Base-by-base conservation (phyloP, 1,284 basidiomycete species). In the Lentinula novae-zelandiae region DNA sequence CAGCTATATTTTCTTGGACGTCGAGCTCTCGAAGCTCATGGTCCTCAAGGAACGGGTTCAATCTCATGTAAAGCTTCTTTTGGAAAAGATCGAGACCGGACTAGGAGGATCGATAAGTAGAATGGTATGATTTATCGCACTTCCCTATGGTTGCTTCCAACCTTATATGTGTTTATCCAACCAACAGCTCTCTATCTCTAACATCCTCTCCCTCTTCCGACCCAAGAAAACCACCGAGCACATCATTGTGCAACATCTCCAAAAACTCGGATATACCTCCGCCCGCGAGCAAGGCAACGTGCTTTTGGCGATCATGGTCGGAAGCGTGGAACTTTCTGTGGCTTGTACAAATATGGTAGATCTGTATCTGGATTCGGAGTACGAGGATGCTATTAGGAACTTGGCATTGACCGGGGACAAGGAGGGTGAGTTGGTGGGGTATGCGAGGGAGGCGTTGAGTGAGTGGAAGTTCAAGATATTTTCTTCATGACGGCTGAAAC, bases 1-100 rank as follows among this genome's bases (percentile, higher is more conserved):
- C 64, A 90, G 88, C 34, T 88, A 82, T 68, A 74, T 92, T 62
- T 92, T 90, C 82, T 78, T 91, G n/a, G 83, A 91, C 60, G 74
- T 84, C 44, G 87, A 89, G 59, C 67, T 79, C 2, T 76, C 80
- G 2, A 82, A 83, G 64, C 72, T 83, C 50, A 81, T 86, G 78
- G 76, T 80, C 13, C 68, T 85, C 34, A 77, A 82, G 65, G 71
- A 76, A 50, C 81, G 77, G 61, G 83, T 83, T 9, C 79, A 79
- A 60, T 73, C 70, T 9, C 73, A 87, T 58, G 72, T 88, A 8
- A 73, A 80, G 27, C 76, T 80, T 44, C 72, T 92, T 22, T 71
- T 83, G n/a, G 66, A 70, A 0, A 76, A 82, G 62, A 89, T 92
- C 73, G 86, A 83, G 67, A 66, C 65, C 15, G 68, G 76, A 54